phyloP scores from a whole-genome alignment of 495 filamentous ascomycete genomes.

The Trichoderma reesei region DNA sequence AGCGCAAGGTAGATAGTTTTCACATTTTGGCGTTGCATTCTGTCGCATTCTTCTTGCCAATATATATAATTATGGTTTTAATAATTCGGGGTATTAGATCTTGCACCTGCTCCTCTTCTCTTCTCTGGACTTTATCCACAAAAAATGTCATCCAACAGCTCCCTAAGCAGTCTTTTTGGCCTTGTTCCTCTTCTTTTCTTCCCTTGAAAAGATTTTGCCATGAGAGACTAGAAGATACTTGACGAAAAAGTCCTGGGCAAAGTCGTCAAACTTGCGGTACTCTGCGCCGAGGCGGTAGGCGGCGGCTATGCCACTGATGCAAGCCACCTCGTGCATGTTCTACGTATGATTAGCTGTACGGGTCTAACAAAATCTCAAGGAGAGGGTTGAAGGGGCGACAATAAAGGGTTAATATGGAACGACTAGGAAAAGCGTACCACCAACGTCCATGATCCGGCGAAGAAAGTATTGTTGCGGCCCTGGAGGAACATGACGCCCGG shows the following conservation, averaged over 20 bases:
- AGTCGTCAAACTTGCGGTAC: conserved; percentile 55
- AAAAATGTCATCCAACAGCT: neutral
- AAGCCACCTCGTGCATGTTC: conserved; percentile 77
- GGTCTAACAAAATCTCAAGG: no score
- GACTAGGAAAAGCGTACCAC: conserved; percentile 38
- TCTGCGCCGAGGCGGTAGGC: conserved; percentile 66
- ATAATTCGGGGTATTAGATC: neutral
- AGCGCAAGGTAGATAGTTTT: neutral
- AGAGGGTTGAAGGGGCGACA: conserved; percentile 4
- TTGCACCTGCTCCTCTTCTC: neutral
- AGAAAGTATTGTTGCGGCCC: conserved; percentile 55
- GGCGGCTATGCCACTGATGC: conserved; percentile 68
- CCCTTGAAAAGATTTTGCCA: conserved; percentile 37
- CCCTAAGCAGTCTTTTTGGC: conserved; percentile 3
- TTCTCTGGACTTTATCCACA: neutral
- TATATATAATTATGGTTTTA: neutral
- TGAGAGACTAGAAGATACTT: conserved; percentile 47
- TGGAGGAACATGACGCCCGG: conserved; percentile 78
- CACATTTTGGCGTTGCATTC: neutral
- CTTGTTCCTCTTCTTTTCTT: conserved; percentile 22
- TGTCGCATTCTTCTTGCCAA: neutral
- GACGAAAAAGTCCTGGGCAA: conserved; percentile 46
- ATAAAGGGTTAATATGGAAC: neutral
- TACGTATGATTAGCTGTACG: conserved; percentile 12
- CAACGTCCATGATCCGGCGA: conserved; percentile 69